Base-by-base conservation (phyloP, 1,139 yeast genomes). In the Torulaspora globosa region DNA sequence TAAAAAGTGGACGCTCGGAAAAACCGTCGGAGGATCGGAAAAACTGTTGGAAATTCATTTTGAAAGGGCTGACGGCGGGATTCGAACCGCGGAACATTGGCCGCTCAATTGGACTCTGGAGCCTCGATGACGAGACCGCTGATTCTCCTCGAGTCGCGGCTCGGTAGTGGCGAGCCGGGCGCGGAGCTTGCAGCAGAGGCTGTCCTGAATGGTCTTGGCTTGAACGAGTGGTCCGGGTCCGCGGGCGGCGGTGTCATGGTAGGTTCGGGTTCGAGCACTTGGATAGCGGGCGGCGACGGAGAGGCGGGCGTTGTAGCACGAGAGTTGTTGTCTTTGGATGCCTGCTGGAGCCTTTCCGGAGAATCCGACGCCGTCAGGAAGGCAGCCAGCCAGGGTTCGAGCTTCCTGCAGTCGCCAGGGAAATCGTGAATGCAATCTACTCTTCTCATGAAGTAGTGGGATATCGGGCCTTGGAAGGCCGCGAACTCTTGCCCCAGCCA, bases 81-180 rank as follows among this genome's bases (percentile, higher is more conserved):
- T 26, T 14, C 23, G 6, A 23, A 21, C 14, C 33, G n/a, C n/a
- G n/a, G n/a, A n/a, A n/a, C n/a, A n/a, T n/a, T n/a, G n/a, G n/a
- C n/a, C n/a, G n/a, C n/a, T n/a, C n/a, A n/a, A n/a, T n/a, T n/a
- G n/a, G n/a, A n/a, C n/a, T n/a, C n/a, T n/a, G n/a, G 35, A 2
- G 31, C 16, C 34, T 43, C 49, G 40, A 43, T 36, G 27, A 39
- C 42, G 34, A 43, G 36, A 9, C 46, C 39, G 16, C 39, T 39
- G 24, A 33, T 39, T 9, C 43, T 39, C 15, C 32, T 32, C 27
- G 37, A 18, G 43, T 14, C 16, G 21, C 39, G 29, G 44, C 70
- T 88, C 80, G 49, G 59, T 28, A 27, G 16, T 14, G 43, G 44
- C n/a, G 44, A 40, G 11, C 35, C 26, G 32, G 44, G 24, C 54